A percentile compares a stretch with the other conserved stretches of the same genome.
Conservation (phyloP, 352 stramenopile genomes). For the Aphanomyces cochlioides region DNA sequence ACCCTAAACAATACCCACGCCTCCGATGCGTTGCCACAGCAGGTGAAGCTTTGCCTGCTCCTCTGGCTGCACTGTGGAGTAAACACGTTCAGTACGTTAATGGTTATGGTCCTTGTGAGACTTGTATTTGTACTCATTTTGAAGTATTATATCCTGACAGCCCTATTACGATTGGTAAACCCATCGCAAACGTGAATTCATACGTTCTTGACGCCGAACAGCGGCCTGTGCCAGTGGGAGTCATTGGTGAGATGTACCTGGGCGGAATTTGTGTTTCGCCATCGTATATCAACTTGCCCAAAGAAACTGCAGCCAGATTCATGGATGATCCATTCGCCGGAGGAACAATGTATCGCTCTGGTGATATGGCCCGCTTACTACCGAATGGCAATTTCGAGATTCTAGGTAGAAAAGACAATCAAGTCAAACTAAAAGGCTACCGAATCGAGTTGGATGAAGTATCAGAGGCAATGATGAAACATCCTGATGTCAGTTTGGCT, state of each 20-base stretch:
- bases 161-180: background rate
- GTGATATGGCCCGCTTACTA: background rate
- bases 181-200: background rate
- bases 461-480: constrained; percentile 49
- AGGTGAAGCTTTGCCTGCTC: background rate
- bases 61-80: background rate
- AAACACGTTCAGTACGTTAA: background rate
- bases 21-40: background rate
- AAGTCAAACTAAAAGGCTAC: constrained; percentile 80
- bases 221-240: constrained; percentile 47
- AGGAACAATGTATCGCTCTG: background rate
- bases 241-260: background rate
- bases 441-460: constrained; percentile 78
- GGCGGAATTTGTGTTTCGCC: background rate
- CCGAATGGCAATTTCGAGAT: background rate
- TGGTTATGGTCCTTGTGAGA: background rate
- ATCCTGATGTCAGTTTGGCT: constrained; percentile 40
- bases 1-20: background rate
- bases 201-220: background rate
- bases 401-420: constrained; percentile 59
- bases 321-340: background rate
- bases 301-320: background rate
- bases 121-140: background rate
- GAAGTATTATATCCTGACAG: background rate
- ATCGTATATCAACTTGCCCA: background rate